Evolutionary conservation across 495 filamentous ascomycete species (phyloP).

Genomic region (Penicillium soppii): DNA sequence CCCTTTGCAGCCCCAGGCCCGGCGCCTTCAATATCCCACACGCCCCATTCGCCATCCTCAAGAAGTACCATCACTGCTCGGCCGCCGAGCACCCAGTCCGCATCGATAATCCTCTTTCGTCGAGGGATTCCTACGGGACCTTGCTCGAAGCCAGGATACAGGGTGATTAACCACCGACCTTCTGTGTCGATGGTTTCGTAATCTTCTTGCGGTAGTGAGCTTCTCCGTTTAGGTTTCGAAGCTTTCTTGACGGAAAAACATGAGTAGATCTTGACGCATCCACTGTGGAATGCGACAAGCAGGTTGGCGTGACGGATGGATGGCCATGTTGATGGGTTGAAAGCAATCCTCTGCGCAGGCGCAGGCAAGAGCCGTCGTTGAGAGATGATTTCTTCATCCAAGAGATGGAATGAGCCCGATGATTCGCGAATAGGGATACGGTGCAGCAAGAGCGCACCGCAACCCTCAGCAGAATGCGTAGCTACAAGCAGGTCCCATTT

Average conservation of each 20-base stretch:
- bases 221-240: slow-evolving; percentile 25
- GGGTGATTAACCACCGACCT: slow-evolving; percentile 63
- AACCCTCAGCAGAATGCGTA: slow-evolving; percentile 65
- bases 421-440: slow-evolving; percentile 45
- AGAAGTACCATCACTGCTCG: slow-evolving; percentile 73
- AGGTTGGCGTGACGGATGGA: slow-evolving; percentile 59
- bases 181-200: slow-evolving; percentile 35
- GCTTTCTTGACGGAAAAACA: slow-evolving; percentile 36
- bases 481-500: slow-evolving; percentile 59
- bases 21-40: slow-evolving; percentile 82
- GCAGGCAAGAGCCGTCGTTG: slow-evolving; percentile 64
- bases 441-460: slow-evolving; percentile 59
- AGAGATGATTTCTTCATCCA: slow-evolving; percentile 49
- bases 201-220: slow-evolving; percentile 27
- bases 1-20: slow-evolving; percentile 52
- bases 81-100: slow-evolving; percentile 80
- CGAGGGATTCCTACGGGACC: slow-evolving; percentile 34
- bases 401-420: slow-evolving; percentile 29
- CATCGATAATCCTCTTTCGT: slow-evolving; percentile 78
- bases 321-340: slow-evolving; percentile 66
- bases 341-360: slow-evolving; percentile 65
- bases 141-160: slow-evolving; percentile 65
- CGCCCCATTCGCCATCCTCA: slow-evolving; percentile 86
- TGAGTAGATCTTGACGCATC: slow-evolving; percentile 67
- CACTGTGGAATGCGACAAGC: slow-evolving; percentile 63